Evolutionary conservation across 179 eudicot genomes (phyloP), one percentile per base, ranked within the genome.

Genomic region (Vitellaria paradoxa): DNA sequence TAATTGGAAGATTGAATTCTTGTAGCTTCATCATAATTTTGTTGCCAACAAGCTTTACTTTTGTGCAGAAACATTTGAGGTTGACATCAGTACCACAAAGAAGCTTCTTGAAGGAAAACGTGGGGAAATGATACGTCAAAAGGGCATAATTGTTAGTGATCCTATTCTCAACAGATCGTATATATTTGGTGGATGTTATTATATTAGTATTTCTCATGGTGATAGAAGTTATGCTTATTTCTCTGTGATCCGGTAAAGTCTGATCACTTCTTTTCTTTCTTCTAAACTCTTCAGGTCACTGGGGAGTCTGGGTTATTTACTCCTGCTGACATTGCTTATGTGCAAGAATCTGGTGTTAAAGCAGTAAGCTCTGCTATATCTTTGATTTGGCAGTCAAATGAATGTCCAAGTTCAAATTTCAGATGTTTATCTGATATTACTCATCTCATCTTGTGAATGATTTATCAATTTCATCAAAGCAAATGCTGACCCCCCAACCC

Each of bases 231-330:
- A 24, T 53, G 7, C 45, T 30, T 42, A 72, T 67, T 74, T 26
- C 18, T 72, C 6, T 60, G 11, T 30, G 45, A 42, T 70, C 68
- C 26, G 42, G 21, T 26, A 6, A 14, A 50, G 42, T 78, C 57
- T 56, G 15, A 30, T 72, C 14, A 13, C 9, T 23, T 10, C 3
- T 57, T 71, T 37, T 53, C 63, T 46, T 14, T 7, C 45, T 42
- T 55, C 47, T 23, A 26, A 52, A 73, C 24, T 81, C 73, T 82
- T 77, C 90, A 95, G 99, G 92, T 93, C 80, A 97, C 93, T 77
- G 99, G 98, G 85, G 99, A 95, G 84, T 93, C 98, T 75, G 99
- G 96, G 71, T 89, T 95, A 57, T 93, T 95, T 75, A 90, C 97
- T 67, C 99, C 98, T 63, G 90, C 84, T 71, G 99, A 95, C 81